Evolutionary conservation across 2,329 filamentous ascomycete genomes (phyloP).

Genomic region (Botrytis sinoallii): DNA sequence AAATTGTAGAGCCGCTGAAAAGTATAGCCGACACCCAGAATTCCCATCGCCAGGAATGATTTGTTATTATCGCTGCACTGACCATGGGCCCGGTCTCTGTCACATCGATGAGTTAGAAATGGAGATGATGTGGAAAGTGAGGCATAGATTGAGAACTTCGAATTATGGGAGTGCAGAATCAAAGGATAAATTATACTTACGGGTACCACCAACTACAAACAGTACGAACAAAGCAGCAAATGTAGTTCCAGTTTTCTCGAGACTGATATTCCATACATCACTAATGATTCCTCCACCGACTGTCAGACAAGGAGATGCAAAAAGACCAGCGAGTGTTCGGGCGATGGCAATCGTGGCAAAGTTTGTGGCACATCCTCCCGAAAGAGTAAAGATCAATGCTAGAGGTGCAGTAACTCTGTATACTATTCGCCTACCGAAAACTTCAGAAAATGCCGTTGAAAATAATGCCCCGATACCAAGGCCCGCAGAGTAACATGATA

Average conservation of each 20-base stretch:
- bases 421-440: conserved; percentile 19
- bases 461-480: conserved; percentile 22
- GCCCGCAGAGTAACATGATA: conserved; percentile 20
- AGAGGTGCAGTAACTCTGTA: conserved; percentile 19
- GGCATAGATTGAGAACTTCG: too few species aligned
- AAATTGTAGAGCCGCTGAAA: conserved; percentile 4
- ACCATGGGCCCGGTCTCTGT: conserved; percentile 18
- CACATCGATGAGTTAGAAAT: neutral
- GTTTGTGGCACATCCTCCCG: conserved; percentile 13
- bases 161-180: neutral
- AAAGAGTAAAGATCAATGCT: conserved; percentile 20
- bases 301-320: conserved; percentile 17
- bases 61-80: conserved; percentile 14
- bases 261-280: conserved; percentile 23
- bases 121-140: neutral
- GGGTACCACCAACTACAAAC: conserved; percentile 15
- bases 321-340: conserved; percentile 18
- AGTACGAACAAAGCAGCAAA: conserved; percentile 20
- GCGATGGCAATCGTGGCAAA: conserved; percentile 14
- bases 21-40: conserved; percentile 20
- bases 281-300: conserved; percentile 20
- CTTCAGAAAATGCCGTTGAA: conserved; percentile 17
- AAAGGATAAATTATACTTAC: neutral
- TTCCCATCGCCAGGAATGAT: conserved; percentile 21
- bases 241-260: conserved; percentile 20